phyloP scores from a whole-genome alignment of 345 rosid genomes.

The Pistacia integerrima region DNA sequence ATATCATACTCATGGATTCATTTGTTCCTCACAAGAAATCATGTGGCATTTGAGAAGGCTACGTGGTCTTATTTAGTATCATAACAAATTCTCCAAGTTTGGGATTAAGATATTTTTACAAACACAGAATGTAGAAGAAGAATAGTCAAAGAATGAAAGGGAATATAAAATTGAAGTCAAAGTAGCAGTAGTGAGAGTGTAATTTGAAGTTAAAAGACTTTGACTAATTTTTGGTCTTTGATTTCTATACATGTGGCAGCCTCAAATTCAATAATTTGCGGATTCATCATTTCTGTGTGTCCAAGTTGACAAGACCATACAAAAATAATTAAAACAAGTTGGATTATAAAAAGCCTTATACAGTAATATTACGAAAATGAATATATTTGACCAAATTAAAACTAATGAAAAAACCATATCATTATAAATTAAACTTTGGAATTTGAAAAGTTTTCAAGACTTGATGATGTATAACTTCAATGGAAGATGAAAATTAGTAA shows the following conservation, averaged over 20 bases:
- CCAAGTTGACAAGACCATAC: constrained; percentile 7
- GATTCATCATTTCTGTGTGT: background rate
- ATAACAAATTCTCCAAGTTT: background rate
- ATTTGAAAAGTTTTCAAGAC: background rate
- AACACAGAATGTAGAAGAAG: too few species aligned
- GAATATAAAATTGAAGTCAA: too few species aligned
- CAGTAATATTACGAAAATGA: too few species aligned
- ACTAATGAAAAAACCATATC: background rate
- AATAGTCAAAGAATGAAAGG: too few species aligned
- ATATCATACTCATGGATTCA: too few species aligned
- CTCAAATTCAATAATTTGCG: background rate
- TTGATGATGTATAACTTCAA: background rate
- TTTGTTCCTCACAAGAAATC: too few species aligned
- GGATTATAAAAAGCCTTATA: too few species aligned
- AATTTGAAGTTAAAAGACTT: background rate
- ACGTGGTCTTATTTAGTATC: constrained; percentile 22
- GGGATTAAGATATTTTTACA: too few species aligned
- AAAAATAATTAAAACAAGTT: too few species aligned
- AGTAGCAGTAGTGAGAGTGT: too few species aligned
- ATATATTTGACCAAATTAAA: background rate
- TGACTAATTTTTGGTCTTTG: too few species aligned
- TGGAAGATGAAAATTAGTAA: too few species aligned
- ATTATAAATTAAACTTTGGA: background rate
- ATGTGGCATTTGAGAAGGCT: background rate
- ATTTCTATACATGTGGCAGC: background rate